phyloP scores from a whole-genome alignment of 345 rosid genomes.

The Pistacia vera region DNA sequence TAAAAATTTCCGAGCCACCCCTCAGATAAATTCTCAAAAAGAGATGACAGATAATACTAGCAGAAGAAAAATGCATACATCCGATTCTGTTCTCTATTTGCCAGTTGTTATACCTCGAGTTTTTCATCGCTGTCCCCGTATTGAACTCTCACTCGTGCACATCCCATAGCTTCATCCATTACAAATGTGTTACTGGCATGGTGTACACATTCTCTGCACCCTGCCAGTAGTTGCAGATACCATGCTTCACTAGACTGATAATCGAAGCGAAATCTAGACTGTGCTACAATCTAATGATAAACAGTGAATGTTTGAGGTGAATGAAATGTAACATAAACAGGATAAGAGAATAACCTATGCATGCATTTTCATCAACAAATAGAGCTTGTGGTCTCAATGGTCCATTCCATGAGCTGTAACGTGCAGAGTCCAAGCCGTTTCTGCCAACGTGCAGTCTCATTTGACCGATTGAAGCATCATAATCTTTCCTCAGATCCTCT shows the following conservation, averaged over 20 bases:
- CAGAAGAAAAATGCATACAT: neutral
- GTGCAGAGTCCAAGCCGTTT: conserved; percentile 10
- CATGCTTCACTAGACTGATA: neutral
- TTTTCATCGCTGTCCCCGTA: conserved; percentile 50
- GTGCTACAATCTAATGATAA: neutral
- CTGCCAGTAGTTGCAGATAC: conserved; percentile 26
- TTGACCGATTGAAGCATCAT: conserved; percentile 47
- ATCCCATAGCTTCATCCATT: conserved; percentile 50
- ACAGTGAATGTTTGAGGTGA: neutral
- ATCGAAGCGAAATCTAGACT: neutral
- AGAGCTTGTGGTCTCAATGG: conserved; percentile 55
- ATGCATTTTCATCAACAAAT: conserved; percentile 60
- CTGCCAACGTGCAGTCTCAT: conserved; percentile 22
- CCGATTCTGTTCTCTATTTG: neutral
- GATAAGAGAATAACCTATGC: conserved; percentile 40
- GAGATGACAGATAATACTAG: neutral
- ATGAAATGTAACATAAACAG: neutral
- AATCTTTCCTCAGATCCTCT: conserved; percentile 43
- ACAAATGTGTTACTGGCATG: conserved; percentile 60
- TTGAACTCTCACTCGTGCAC: conserved; percentile 63
- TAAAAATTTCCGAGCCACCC: conserved; percentile 14
- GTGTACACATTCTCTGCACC: conserved; percentile 64
- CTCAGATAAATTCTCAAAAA: neutral
- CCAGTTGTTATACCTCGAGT: conserved; percentile 43
- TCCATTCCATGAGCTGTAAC: conserved; percentile 66